These are phyloP conservation scores for Thraustochytrium sp. DNA, from an alignment of 352 stramenopile genomes.

Conservation along the genomic window DNA sequence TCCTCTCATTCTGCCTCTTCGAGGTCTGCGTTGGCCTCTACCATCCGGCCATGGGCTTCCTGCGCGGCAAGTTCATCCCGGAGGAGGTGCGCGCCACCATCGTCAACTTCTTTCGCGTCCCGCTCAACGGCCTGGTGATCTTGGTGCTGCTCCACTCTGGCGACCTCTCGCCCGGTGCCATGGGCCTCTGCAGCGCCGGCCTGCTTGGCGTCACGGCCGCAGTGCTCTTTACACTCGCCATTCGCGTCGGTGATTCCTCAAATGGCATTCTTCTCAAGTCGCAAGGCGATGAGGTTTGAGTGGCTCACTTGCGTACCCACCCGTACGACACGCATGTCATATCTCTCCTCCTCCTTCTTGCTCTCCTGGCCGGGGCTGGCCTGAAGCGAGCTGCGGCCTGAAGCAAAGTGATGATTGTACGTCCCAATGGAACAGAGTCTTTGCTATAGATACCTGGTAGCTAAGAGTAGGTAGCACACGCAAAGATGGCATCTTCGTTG, in stretches of 20 bases:
- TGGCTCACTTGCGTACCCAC: no score
- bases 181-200: not conserved
- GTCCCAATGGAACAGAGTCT: no score
- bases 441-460: no score
- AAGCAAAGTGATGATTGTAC: no score
- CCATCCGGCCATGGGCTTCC: conserved; percentile 67
- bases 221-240: not conserved
- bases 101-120: conserved; percentile 76
- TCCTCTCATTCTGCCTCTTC: conserved; percentile 70
- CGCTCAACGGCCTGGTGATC: conserved; percentile 73
- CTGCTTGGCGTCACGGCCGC: not conserved
- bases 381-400: no score
- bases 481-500: no score
- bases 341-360: no score
- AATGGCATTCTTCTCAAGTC: not conserved
- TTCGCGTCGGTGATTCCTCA: not conserved
- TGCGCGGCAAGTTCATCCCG: conserved; percentile 69
- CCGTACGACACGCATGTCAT: no score
- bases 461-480: no score
- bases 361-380: no score
- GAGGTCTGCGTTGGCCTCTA: conserved; percentile 74
- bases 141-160: conserved; percentile 51
- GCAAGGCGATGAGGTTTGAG: not conserved
- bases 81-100: conserved; percentile 68
- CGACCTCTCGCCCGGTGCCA: not conserved